Conservation (phyloP, 441 rosid genomes). For the Erysimum cheiri region DNA sequence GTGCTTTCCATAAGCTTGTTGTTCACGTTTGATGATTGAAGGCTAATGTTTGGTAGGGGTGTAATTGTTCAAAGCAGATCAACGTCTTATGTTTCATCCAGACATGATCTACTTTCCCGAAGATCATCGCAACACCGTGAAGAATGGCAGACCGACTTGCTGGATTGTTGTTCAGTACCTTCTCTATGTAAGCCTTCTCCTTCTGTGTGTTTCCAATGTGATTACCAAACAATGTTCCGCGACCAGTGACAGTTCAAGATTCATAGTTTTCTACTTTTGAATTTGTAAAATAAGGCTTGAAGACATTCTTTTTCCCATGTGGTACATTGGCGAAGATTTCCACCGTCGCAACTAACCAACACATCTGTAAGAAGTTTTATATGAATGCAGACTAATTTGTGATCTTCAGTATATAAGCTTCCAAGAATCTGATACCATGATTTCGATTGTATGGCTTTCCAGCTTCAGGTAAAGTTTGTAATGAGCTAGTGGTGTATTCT, state of each 20-base stretch:
- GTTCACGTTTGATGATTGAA: slow-evolving; percentile 1
- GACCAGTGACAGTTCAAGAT: not conserved
- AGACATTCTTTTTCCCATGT: slow-evolving; percentile 82
- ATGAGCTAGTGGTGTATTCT: slow-evolving; percentile 87
- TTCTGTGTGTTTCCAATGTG: not conserved
- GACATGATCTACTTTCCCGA: slow-evolving; percentile 57
- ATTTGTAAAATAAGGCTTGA: slow-evolving; percentile 55
- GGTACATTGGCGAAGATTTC: slow-evolving; percentile 81
- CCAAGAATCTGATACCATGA: not conserved
- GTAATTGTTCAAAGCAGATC: slow-evolving; percentile 53
- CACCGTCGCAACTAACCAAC: slow-evolving; percentile 64
- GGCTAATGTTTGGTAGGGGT: not conserved
- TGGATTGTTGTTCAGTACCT: slow-evolving; percentile 90
- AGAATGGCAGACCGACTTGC: slow-evolving; percentile 87
- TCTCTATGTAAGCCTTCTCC: slow-evolving; percentile 62
- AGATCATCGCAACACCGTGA: slow-evolving; percentile 58
- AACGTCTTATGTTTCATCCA: slow-evolving; percentile 65
- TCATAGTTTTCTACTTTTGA: not conserved
- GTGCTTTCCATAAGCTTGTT: not conserved
- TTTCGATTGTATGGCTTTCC: slow-evolving; percentile 31
- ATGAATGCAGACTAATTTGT: not conserved
- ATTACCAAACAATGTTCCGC: not conserved
- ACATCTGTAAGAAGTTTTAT: slow-evolving; percentile 65
- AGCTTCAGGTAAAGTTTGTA: slow-evolving; percentile 88
- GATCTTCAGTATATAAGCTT: not conserved